phyloP scores from a whole-genome alignment of 768 basidiomycete species.

The Infundibulicybe gibba region DNA sequence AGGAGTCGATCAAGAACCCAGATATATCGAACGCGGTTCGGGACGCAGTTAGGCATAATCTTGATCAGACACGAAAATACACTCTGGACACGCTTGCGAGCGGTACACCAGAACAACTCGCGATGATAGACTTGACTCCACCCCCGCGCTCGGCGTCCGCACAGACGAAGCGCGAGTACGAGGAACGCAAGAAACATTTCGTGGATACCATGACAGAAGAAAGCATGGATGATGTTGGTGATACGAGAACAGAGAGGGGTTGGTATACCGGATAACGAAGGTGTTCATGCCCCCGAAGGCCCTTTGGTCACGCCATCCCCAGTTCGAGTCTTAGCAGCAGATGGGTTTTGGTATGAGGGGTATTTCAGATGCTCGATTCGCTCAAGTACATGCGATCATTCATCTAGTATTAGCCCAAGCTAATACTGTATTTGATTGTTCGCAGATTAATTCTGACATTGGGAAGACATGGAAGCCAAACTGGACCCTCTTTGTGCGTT shows the following conservation, averaged over 20 bases:
- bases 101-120: neutral
- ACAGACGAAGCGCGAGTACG: neutral
- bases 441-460: neutral
- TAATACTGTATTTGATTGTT: too few species aligned
- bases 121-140: neutral
- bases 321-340: conserved; percentile 12
- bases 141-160: neutral
- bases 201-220: conserved; percentile 8
- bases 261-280: conserved; percentile 16
- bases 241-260: conserved; percentile 7
- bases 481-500: conserved; percentile 14
- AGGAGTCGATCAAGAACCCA: too few species aligned
- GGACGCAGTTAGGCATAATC: too few species aligned
- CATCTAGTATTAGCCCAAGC: too few species aligned
- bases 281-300: conserved; percentile 18
- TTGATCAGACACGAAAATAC: too few species aligned
- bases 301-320: conserved; percentile 16
- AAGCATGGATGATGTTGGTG: neutral
- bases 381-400: too few species aligned
- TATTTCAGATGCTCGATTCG: too few species aligned
- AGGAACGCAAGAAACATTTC: conserved; percentile 3
- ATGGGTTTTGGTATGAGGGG: conserved; percentile 1
- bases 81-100: neutral
- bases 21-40: too few species aligned
- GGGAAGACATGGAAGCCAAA: conserved; percentile 20